Base-by-base conservation (phyloP, 192 early-diverging fungal species). In the Coemansia sp. region DNA sequence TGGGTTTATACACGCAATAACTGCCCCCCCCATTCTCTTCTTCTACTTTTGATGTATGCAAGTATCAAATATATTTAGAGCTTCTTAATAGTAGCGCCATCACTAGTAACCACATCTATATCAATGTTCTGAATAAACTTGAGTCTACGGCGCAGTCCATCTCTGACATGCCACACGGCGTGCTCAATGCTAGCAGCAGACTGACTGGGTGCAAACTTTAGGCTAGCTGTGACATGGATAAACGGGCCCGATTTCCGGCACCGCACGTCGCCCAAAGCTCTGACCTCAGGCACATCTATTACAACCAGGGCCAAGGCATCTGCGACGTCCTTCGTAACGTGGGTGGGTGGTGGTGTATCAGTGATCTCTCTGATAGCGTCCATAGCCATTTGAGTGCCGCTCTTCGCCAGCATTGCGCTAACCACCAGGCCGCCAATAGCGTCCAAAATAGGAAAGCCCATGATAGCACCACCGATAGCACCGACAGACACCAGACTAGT, bases 371-470 rank as follows among this genome's bases (percentile, higher is more conserved):
- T 35, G 24, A 87, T 40, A 1, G 87, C 77, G 5, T 86, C 86
- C 29, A 75, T 43, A 12, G 76, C 73, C 70, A 89, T 80, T 10
- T 84, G 65, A 12, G 81, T 32, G 20, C 90, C 89, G 60, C 84
- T 90, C 69, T 86, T 85, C 18, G 89, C 69, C 59, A 92, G 82
- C 85, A 93, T 86, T 27, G 84, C 88, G 18, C 89, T 84, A 3
- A 95, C 91, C 0, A 91, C 67, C 11, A 93, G 69, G 5, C 92
- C 92, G 29, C 93, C 91, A 3, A 93, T 50, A 0, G 93, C 89
- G 68, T 95, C 93, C 15, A 93, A 67, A 49, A 89, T 76, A 13
- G 87, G 86, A 15, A 89, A 71, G 11, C 93, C 93, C 62, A 87
- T 65, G 58, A 88, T 87, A 20, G 88, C 87, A 1, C 93, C 93